Conservation (phyloP, 441 rosid species). For the Populus hybrid region DNA sequence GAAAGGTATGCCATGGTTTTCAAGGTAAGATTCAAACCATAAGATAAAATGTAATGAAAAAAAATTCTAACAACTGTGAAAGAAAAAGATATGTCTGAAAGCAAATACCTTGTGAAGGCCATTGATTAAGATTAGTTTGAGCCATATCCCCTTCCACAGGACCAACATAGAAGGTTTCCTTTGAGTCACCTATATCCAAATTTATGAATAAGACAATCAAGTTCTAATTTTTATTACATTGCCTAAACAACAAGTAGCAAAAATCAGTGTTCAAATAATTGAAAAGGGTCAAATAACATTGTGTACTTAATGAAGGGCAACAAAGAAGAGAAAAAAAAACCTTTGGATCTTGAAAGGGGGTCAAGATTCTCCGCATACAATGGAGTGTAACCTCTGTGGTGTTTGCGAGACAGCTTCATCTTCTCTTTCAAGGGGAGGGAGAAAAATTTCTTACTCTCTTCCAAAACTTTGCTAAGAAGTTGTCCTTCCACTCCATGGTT, state of each 20-base stretch:
- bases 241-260: background rate
- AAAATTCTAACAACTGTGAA: background rate
- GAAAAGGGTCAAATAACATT: background rate
- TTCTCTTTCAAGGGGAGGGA: slow-evolving; percentile 26
- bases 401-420: too few relatives aligned
- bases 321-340: slow-evolving; percentile 21
- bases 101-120: slow-evolving; percentile 63
- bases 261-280: background rate
- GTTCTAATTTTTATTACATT: background rate
- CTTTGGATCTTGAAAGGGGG: slow-evolving; percentile 42
- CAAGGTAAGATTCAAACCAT: background rate
- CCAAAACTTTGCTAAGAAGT: slow-evolving; percentile 32
- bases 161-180: slow-evolving; percentile 72
- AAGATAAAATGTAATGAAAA: background rate
- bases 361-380: slow-evolving; percentile 61
- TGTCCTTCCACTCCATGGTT: slow-evolving; percentile 70
- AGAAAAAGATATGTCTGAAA: background rate
- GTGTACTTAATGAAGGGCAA: background rate
- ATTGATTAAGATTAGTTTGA: slow-evolving; percentile 49
- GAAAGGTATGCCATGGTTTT: background rate
- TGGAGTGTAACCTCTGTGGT: slow-evolving; percentile 57
- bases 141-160: slow-evolving; percentile 32
- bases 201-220: too few relatives aligned
- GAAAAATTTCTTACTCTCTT: slow-evolving; percentile 57
- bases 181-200: slow-evolving; percentile 56